A percentile compares a stretch with the other conserved stretches of the same genome.
Conservation (phyloP, 2,329 filamentous ascomycete genomes). For the Pezicula carpinea region DNA sequence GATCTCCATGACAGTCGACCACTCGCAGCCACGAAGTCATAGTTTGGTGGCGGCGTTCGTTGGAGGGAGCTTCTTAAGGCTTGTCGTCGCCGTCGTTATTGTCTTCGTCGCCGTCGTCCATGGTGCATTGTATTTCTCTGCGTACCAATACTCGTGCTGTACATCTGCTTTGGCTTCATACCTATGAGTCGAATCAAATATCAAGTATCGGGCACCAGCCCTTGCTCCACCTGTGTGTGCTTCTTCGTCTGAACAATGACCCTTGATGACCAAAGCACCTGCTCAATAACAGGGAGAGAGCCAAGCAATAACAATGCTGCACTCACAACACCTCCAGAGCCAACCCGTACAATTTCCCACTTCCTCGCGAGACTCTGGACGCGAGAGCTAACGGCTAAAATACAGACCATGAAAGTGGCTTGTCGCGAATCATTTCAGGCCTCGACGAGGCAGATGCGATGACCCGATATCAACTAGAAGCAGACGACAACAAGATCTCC, state of each 20-base stretch:
- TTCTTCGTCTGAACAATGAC: neutral
- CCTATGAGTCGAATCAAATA: no score
- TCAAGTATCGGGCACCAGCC: no score
- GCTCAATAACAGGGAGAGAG: neutral
- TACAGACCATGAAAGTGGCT: constrained; percentile 9
- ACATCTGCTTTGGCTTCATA: no score
- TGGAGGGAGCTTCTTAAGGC: no score
- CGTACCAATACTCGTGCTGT: no score
- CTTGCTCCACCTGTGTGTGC: no score
- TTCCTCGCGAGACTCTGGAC: neutral
- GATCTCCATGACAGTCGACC: no score
- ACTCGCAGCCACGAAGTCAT: no score
- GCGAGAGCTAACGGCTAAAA: neutral
- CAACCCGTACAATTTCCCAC: neutral
- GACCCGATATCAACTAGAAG: constrained; percentile 37
- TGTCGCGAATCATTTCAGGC: constrained; percentile 19
- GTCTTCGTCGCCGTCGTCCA: no score
- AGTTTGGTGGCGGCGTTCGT: no score
- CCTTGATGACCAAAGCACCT: neutral
- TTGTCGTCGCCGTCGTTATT: no score
- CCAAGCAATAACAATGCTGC: neutral
- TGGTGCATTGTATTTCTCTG: no score
- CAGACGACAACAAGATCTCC: constrained; percentile 31
- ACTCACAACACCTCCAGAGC: neutral
- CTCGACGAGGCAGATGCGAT: constrained; percentile 38